These are phyloP conservation scores for Ormosia emarginata DNA, from an alignment of 306 rosid genomes.

Conservation along the genomic window DNA sequence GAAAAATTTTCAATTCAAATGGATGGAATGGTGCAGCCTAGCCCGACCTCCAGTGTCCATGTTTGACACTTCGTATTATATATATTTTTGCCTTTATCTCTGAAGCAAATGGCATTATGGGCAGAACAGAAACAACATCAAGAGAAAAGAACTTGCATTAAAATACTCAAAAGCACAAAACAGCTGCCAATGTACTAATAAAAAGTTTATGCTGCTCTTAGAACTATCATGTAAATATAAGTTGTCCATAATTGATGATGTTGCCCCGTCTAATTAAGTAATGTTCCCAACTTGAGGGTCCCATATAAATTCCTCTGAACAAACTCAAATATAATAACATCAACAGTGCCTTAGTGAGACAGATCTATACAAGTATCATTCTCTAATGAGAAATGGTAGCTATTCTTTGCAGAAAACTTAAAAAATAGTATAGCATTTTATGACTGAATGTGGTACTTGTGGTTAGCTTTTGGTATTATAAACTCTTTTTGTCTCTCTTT, in stretches of 20 bases:
- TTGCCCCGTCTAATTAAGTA: background rate
- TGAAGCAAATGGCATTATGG: background rate
- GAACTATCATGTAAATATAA: background rate
- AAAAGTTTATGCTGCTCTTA: background rate
- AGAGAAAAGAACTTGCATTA: background rate
- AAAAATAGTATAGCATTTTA: background rate
- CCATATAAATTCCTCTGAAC: background rate
- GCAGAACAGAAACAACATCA: background rate
- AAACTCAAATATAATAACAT: background rate
- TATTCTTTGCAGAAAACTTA: background rate
- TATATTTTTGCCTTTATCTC: background rate
- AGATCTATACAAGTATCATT: background rate
- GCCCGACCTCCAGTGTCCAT: background rate
- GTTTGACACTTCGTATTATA: constrained; percentile 12
- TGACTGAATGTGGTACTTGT: background rate
- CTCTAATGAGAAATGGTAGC: background rate
- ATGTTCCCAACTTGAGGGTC: background rate
- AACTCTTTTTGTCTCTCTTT: background rate
- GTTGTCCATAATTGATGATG: background rate
- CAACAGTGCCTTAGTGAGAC: background rate
- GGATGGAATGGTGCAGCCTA: constrained; percentile 6
- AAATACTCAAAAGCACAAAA: background rate
- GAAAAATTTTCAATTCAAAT: constrained; percentile 3
- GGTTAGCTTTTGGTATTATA: background rate
- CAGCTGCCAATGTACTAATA: background rate